Conservation (phyloP, 2,329 filamentous ascomycete genomes). For the Ophiosphaerella narmari region DNA sequence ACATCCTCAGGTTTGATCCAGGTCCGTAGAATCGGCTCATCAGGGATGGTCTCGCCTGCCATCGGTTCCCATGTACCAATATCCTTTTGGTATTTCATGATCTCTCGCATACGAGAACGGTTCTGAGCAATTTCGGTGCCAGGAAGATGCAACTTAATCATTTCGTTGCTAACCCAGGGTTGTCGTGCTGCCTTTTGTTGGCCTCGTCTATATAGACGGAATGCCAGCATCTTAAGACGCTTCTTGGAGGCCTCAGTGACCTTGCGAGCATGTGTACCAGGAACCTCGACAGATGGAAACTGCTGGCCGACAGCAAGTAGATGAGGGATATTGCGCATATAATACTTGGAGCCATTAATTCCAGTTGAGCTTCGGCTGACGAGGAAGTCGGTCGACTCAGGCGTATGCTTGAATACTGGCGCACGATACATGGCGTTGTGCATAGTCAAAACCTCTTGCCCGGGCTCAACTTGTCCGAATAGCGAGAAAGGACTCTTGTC, state of each 20-base stretch:
- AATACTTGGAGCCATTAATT: conserved; percentile 77
- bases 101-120: conserved; percentile 94
- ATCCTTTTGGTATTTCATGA: conserved; percentile 87
- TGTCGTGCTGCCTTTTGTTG: conserved; percentile 71
- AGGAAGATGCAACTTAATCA: conserved; percentile 73
- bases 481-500: conserved; percentile 95
- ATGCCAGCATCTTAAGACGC: conserved; percentile 93
- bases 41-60: conserved; percentile 73
- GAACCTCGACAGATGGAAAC: conserved; percentile 89
- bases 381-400: conserved; percentile 82
- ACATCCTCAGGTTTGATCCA: conserved; percentile 97
- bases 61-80: conserved; percentile 80
- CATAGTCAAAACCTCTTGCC: conserved; percentile 86
- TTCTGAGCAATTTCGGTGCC: conserved; percentile 96
- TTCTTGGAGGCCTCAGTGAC: conserved; percentile 98
- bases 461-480: conserved; percentile 90
- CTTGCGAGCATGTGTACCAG: conserved; percentile 89
- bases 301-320: conserved; percentile 90
- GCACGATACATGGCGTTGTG: conserved; percentile 96
- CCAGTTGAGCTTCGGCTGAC: conserved; percentile 82
- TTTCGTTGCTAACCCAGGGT: conserved; percentile 76
- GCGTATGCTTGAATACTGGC: conserved; percentile 85
- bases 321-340: conserved; percentile 86
- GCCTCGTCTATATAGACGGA: conserved; percentile 81
- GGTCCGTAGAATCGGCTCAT: conserved; percentile 77